phyloP scores from a whole-genome alignment of 1,284 basidiomycete species.

The Uromyces viciae-fabae region DNA sequence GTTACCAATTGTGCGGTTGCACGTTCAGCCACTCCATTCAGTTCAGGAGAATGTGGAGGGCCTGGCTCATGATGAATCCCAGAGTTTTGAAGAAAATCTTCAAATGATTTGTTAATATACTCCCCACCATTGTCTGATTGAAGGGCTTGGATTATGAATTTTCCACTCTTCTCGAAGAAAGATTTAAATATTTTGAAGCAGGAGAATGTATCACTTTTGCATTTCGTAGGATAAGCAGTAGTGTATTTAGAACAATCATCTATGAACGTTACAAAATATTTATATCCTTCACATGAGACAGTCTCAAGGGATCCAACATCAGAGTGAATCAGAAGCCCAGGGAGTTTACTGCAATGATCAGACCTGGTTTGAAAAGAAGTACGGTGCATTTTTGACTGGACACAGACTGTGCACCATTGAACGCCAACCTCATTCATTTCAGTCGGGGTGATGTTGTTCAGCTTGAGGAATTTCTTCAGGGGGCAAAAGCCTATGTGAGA shows the following conservation, averaged over 20 bases:
- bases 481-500: neutral
- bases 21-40: neutral
- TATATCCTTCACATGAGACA: neutral
- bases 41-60: constrained; percentile 5
- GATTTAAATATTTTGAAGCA: constrained; percentile 54
- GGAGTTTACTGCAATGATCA: neutral
- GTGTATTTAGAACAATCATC: neutral
- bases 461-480: neutral
- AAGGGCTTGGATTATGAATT: neutral
- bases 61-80: neutral
- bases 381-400: neutral
- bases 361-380: neutral
- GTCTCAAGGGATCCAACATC: neutral
- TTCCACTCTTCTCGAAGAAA: constrained; percentile 49
- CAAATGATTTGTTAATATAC: neutral
- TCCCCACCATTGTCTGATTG: constrained; percentile 6
- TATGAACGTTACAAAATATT: neutral
- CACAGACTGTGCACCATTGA: neutral
- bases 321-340: neutral
- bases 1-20: neutral
- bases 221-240: neutral
- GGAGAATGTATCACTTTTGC: neutral
- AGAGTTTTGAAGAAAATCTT: neutral
- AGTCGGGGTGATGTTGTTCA: neutral
- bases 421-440: neutral